Evolutionary conservation across 495 filamentous ascomycete genomes (phyloP).

Genomic region (Pseudomonodictys pantanalensis): DNA sequence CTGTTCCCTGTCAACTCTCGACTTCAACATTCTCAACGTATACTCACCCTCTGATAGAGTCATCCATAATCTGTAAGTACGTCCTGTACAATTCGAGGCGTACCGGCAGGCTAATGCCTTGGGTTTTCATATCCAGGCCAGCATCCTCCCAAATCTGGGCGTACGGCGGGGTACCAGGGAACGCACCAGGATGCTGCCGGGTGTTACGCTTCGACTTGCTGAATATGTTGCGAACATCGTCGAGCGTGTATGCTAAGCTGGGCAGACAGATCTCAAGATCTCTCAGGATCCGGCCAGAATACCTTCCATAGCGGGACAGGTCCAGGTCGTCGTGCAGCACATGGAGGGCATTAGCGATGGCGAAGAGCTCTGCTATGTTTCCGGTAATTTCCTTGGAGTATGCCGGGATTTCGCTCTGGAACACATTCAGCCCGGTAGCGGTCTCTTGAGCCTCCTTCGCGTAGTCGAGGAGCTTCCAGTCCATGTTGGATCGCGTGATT

Average conservation of each 20-base stretch:
- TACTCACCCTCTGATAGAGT: slow-evolving; percentile 33
- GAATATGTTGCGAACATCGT: slow-evolving; percentile 54
- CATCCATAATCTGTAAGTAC: slow-evolving; percentile 50
- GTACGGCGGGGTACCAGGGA: slow-evolving; percentile 44
- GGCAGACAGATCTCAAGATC: slow-evolving; percentile 49
- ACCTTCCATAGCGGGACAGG: slow-evolving; percentile 39
- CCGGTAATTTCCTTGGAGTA: slow-evolving; percentile 54
- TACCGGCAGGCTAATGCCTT: slow-evolving; percentile 47
- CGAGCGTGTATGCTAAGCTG: slow-evolving; percentile 54
- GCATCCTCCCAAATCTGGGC: slow-evolving; percentile 55
- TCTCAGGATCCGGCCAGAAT: slow-evolving; percentile 39
- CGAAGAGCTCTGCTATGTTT: slow-evolving; percentile 55
- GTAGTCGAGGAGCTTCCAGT: slow-evolving; percentile 46
- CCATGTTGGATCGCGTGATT: slow-evolving; percentile 41
- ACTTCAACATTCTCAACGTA: not conserved
- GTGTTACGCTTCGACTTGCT: slow-evolving; percentile 39
- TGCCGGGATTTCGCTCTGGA: slow-evolving; percentile 53
- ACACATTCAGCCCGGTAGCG: slow-evolving; percentile 52
- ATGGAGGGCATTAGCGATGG: slow-evolving; percentile 51
- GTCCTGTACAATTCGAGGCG: slow-evolving; percentile 55
- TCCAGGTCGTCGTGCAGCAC: slow-evolving; percentile 46
- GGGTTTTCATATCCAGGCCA: slow-evolving; percentile 50
- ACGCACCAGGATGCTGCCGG: slow-evolving; percentile 29
- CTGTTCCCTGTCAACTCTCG: not conserved
- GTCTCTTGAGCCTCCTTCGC: slow-evolving; percentile 54